Conservation (phyloP, 768 basidiomycete species). For the Suillus variegatus region DNA sequence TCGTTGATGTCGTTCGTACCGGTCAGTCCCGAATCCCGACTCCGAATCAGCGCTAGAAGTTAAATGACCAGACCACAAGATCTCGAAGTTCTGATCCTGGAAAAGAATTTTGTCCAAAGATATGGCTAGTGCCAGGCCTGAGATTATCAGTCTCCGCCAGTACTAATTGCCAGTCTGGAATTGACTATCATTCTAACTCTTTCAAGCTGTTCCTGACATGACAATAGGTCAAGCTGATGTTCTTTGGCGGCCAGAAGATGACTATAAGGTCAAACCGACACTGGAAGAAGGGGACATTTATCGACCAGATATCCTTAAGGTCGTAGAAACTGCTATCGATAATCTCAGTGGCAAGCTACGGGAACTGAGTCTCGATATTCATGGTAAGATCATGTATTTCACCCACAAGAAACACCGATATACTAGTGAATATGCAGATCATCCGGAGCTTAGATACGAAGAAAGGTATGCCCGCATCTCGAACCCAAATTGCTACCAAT, state of each 20-base stretch:
- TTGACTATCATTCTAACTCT: not conserved
- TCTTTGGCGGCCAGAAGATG: slow-evolving; percentile 42
- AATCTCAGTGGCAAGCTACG: slow-evolving; percentile 52
- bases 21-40: too few species aligned
- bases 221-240: slow-evolving; percentile 6
- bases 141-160: too few species aligned
- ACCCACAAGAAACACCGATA: not conserved
- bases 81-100: too few species aligned
- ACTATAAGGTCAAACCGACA: slow-evolving; percentile 14
- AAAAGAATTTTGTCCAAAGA: too few species aligned
- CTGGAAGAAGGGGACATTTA: slow-evolving; percentile 33
- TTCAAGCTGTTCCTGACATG: not conserved
- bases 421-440: slow-evolving; percentile 40
- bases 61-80: too few species aligned
- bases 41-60: too few species aligned
- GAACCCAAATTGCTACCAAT: not conserved
- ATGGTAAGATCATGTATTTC: slow-evolving; percentile 39
- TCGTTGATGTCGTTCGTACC: too few species aligned
- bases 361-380: slow-evolving; percentile 67
- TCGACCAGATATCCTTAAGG: slow-evolving; percentile 53
- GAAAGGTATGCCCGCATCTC: slow-evolving; percentile 47
- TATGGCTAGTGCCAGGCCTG: too few species aligned
- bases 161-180: not conserved
- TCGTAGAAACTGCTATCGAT: slow-evolving; percentile 51
- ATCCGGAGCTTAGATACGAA: slow-evolving; percentile 64